phyloP scores from a whole-genome alignment of 805 yeast genomes.

The Cyberlindnera sargentensis region DNA sequence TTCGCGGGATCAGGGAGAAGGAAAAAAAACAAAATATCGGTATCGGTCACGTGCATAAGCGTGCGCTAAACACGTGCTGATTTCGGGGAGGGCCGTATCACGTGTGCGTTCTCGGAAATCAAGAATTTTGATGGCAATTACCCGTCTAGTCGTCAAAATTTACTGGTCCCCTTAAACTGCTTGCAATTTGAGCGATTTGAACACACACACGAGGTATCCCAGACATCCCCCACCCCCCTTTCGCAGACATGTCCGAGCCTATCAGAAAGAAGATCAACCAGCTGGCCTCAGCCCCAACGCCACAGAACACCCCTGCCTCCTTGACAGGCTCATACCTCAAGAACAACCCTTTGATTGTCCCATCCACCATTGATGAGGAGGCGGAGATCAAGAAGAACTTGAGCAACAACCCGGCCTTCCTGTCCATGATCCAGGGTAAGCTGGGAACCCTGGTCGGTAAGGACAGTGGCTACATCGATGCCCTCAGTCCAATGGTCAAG shows the following conservation, averaged over 20 bases:
- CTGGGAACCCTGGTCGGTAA: slow-evolving; percentile 79
- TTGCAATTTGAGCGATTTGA: too few relatives aligned
- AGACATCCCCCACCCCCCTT: too few relatives aligned
- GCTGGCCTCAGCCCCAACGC: slow-evolving; percentile 91
- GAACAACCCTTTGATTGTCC: slow-evolving; percentile 45
- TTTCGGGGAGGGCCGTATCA: too few relatives aligned
- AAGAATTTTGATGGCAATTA: too few relatives aligned
- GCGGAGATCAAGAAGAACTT: slow-evolving; percentile 35
- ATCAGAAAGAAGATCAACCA: slow-evolving; percentile 71
- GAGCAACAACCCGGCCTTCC: slow-evolving; percentile 72
- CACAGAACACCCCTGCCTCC: slow-evolving; percentile 96
- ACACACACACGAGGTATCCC: too few relatives aligned
- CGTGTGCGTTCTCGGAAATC: too few relatives aligned
- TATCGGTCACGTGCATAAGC: too few relatives aligned
- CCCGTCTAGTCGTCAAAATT: too few relatives aligned
- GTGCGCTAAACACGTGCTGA: too few relatives aligned
- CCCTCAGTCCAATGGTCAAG: slow-evolving; percentile 66
- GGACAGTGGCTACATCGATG: slow-evolving; percentile 78
- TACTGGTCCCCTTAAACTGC: too few relatives aligned
- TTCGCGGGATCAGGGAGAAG: too few relatives aligned
- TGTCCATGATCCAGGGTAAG: slow-evolving; percentile 86
- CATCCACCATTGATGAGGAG: slow-evolving; percentile 64
- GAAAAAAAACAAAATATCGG: too few relatives aligned
- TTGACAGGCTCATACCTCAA: slow-evolving; percentile 68
- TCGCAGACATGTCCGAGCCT: slow-evolving; percentile 67